Evolutionary conservation across 495 filamentous ascomycete species (phyloP).

Genomic region (Cenococcum geophilum): DNA sequence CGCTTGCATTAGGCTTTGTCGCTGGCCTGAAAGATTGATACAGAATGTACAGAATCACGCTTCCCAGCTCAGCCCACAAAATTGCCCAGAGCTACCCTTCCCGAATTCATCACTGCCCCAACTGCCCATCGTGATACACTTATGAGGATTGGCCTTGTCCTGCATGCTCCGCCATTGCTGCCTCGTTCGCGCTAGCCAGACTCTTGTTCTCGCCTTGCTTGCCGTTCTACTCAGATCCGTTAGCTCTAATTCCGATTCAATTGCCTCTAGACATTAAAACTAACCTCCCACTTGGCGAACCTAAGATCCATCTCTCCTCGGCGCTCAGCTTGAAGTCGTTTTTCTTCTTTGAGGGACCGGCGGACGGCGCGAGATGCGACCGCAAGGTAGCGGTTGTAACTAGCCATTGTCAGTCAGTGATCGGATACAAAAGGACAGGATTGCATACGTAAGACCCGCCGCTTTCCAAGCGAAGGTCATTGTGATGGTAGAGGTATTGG

Average conservation of each 20-base stretch:
- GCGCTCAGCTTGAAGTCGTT: constrained; percentile 77
- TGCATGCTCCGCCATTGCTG: constrained; percentile 49
- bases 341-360: constrained; percentile 90
- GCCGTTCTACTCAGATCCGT: constrained; percentile 62
- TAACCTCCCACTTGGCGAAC: constrained; percentile 96
- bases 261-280: constrained; percentile 38
- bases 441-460: constrained; percentile 83
- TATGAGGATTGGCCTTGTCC: constrained; percentile 2
- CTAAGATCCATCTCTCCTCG: constrained; percentile 83
- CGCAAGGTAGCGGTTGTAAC: constrained; percentile 80
- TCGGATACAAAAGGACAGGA: not conserved
- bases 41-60: constrained; percentile 29
- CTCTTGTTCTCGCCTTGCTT: constrained; percentile 86
- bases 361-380: constrained; percentile 73
- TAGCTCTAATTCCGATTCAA: constrained; percentile 16
- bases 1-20: constrained; percentile 21
- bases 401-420: constrained; percentile 36
- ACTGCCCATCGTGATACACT: constrained; percentile 3
- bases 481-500: constrained; percentile 50
- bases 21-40: constrained; percentile 9
- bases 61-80: constrained; percentile 1
- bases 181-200: constrained; percentile 65
- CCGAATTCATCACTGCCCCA: constrained; percentile 2
- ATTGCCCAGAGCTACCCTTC: not conserved
- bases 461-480: constrained; percentile 99